phyloP scores from a whole-genome alignment of 2,329 filamentous ascomycete species.

The Hypoxylon sp. region DNA sequence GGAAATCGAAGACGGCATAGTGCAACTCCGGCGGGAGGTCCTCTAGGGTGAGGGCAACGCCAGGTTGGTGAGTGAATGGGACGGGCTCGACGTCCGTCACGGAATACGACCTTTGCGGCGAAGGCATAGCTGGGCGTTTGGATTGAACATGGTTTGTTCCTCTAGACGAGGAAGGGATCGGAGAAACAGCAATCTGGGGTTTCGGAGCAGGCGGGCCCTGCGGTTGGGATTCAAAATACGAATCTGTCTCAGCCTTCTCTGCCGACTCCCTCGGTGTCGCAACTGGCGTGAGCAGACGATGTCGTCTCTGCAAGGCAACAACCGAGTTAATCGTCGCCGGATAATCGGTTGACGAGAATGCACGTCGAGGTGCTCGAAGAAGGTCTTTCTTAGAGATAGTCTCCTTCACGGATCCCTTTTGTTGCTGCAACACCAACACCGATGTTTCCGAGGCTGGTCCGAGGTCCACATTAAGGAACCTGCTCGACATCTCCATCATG shows the following conservation, averaged over 20 bases:
- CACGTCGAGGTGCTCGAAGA: conserved; percentile 50
- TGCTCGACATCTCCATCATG: conserved; percentile 50
- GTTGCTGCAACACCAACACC: conserved; percentile 41
- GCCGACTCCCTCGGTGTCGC: conserved; percentile 43
- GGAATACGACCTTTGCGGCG: conserved; percentile 71
- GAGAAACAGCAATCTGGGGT: conserved; percentile 34
- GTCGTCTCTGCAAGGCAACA: conserved; percentile 38
- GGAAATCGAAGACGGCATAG: conserved; percentile 72
- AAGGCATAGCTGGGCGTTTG: conserved; percentile 58
- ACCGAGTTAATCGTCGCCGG: conserved; percentile 43
- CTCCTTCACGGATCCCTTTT: conserved; percentile 38
- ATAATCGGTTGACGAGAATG: conserved; percentile 53
- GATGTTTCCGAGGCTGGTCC: conserved; percentile 45
- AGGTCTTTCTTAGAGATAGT: conserved; percentile 34
- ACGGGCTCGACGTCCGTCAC: conserved; percentile 72
- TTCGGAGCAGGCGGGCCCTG: conserved; percentile 14
- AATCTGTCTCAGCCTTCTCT: conserved; percentile 40
- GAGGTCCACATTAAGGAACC: conserved; percentile 49
- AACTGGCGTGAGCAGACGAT: conserved; percentile 44
- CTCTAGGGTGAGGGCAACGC: conserved; percentile 62
- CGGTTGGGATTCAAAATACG: conserved; percentile 42
- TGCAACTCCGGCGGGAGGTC: conserved; percentile 73
- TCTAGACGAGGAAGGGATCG: conserved; percentile 30
- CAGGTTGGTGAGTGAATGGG: conserved; percentile 65
- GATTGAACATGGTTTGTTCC: conserved; percentile 34